Percentiles rank a stretch among this genome's conserved stretches.
Conservation (phyloP, 2,329 filamentous ascomycete genomes). For the Beauveria caledonica region DNA sequence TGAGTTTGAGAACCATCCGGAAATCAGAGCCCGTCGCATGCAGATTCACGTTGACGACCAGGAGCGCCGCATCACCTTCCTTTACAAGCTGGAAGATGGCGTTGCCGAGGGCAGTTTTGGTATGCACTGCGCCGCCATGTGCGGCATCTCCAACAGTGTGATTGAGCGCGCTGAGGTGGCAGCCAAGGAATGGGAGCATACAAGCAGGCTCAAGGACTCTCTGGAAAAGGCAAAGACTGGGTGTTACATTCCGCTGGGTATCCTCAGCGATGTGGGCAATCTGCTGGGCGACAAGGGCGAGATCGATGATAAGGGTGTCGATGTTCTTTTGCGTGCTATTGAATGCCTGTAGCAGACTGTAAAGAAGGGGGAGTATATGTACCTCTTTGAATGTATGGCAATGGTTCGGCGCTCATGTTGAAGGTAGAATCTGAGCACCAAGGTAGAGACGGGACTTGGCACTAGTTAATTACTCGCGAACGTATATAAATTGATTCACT, state of each 20-base stretch:
- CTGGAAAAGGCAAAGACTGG: slow-evolving; percentile 72
- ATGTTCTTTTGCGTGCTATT: slow-evolving; percentile 53
- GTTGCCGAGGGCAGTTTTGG: slow-evolving; percentile 95
- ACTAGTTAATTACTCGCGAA: not conserved
- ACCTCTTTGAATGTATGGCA: not conserved
- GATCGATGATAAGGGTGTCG: slow-evolving; percentile 43
- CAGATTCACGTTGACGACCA: slow-evolving; percentile 86
- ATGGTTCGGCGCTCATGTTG: not conserved
- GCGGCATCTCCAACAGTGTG: slow-evolving; percentile 75
- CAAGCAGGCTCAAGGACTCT: slow-evolving; percentile 79
- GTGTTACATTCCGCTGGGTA: slow-evolving; percentile 74
- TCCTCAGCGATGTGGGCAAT: slow-evolving; percentile 81
- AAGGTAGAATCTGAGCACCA: not conserved
- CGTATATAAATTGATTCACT: not conserved
- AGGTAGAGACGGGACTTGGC: not conserved
- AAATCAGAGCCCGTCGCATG: slow-evolving; percentile 83
- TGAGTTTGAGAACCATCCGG: slow-evolving; percentile 83
- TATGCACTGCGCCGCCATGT: slow-evolving; percentile 99
- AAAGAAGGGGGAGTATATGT: not conserved
- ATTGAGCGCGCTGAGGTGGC: slow-evolving; percentile 83
- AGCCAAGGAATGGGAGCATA: slow-evolving; percentile 91
- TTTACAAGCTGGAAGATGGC: slow-evolving; percentile 89
- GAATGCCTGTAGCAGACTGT: slow-evolving; percentile 39
- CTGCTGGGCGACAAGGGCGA: slow-evolving; percentile 54
- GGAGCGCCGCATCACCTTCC: slow-evolving; percentile 81